phyloP scores from a whole-genome alignment of 1,284 basidiomycete species.

The Sutorius eximius region DNA sequence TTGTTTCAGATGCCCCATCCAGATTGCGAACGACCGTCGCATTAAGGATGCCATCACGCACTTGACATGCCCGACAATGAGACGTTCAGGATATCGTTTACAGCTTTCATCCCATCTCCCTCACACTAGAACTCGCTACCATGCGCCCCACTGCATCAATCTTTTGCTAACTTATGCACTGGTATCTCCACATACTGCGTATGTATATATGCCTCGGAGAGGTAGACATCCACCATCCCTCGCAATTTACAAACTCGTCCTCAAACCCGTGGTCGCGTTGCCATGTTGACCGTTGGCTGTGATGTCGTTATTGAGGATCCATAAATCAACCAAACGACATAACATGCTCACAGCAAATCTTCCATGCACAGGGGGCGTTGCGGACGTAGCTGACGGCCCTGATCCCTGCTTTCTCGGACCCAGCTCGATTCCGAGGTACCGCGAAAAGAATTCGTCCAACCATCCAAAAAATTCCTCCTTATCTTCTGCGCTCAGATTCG shows the following conservation, averaged over 20 bases:
- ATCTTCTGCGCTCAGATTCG: constrained; percentile 61
- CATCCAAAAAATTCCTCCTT: constrained; percentile 72
- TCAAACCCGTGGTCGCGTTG: constrained; percentile 23
- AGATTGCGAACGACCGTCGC: constrained; percentile 27
- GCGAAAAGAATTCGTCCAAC: constrained; percentile 76
- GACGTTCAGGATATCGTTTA: constrained; percentile 1
- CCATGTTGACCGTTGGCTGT: constrained; percentile 22
- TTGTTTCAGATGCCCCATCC: constrained; percentile 32
- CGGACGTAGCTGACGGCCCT: neutral
- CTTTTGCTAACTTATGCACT: constrained; percentile 17
- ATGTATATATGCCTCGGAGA: constrained; percentile 12
- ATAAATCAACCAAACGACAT: neutral
- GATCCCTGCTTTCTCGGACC: constrained; percentile 5
- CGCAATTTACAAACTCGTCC: neutral
- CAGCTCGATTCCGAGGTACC: constrained; percentile 34
- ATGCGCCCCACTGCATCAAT: constrained; percentile 13
- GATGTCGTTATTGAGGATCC: constrained; percentile 2
- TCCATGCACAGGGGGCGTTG: neutral
- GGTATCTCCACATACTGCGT: constrained; percentile 20
- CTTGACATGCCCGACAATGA: neutral
- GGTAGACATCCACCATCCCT: constrained; percentile 2
- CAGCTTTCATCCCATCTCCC: constrained; percentile 1
- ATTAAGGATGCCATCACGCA: constrained; percentile 10
- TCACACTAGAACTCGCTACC: constrained; percentile 17
- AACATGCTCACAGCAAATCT: constrained; percentile 17